Evolutionary conservation across 768 basidiomycete species (phyloP).

Genomic region (Cystofilobasidium capitatum): DNA sequence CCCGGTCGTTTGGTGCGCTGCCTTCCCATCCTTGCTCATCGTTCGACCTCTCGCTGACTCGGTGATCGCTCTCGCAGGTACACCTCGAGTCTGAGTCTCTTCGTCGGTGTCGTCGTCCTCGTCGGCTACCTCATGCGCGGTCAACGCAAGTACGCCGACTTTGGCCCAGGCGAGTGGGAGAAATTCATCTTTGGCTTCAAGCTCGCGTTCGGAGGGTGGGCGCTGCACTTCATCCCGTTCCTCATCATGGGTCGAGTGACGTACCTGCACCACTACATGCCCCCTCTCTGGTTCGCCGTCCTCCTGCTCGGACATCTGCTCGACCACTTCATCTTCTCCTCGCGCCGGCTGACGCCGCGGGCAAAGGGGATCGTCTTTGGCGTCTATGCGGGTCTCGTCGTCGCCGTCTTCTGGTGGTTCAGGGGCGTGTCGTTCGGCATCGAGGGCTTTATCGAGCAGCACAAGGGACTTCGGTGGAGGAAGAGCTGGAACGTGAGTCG

Average conservation of each 20-base stretch:
- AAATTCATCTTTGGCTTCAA: constrained; percentile 88
- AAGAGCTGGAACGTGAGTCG: constrained; percentile 30
- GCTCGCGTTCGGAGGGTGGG: constrained; percentile 84
- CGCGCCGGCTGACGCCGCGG: constrained; percentile 51
- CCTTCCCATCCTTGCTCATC: neutral
- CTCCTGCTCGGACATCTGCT: constrained; percentile 81
- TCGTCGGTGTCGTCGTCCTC: constrained; percentile 48
- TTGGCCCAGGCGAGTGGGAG: constrained; percentile 91
- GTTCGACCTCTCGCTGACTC: neutral
- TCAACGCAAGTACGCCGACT: constrained; percentile 84
- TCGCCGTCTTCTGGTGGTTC: constrained; percentile 93
- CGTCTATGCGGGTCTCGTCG: constrained; percentile 50
- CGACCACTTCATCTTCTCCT: constrained; percentile 85
- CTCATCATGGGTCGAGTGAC: constrained; percentile 87
- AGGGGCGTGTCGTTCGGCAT: constrained; percentile 80
- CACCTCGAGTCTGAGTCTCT: constrained; percentile 49
- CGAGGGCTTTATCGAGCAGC: constrained; percentile 70
- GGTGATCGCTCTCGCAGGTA: neutral
- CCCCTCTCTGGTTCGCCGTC: constrained; percentile 93
- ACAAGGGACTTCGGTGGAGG: constrained; percentile 42
- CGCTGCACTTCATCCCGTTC: constrained; percentile 85
- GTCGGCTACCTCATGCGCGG: constrained; percentile 63
- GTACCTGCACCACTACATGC: constrained; percentile 82
- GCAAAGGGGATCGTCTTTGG: constrained; percentile 68
- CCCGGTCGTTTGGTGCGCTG: constrained; percentile 38